Base-by-base conservation (phyloP, 148 eudicot genomes). In the Vaccinium darrowii region DNA sequence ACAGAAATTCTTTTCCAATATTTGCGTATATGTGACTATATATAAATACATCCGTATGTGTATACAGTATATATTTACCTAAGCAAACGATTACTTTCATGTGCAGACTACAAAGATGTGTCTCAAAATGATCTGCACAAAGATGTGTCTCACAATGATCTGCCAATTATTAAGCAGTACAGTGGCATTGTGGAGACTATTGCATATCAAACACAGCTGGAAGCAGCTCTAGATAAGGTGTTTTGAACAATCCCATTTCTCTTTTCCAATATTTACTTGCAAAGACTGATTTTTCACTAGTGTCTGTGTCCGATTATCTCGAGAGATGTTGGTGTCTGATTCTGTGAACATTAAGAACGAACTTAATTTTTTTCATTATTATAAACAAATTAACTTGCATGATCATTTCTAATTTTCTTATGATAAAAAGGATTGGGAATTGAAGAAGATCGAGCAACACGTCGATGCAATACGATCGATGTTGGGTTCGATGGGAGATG, bases 401-500 rank as follows among this genome's bases (percentile, higher is more conserved):
- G 36, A 71, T 23, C 23, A 60, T 39, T 6, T 52, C 9, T 52
- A 10, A 15, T 21, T 10, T 58, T 74, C 36, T 19, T 43, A 8
- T 39, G 18, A 71, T 30, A 3, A 4, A 72, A 85, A 81, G 87
- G 84, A n/a, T 21, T 51, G 53, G 7, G 6, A 79, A 25, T 43
- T 52, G 39, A 80, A 56, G 0, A 72, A 78, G 78, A 84, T 87
- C 0, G 58, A 58, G 86, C 81, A 58, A 13, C 75, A n/a, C 15
- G 73, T 88, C 5, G 84, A 71, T 1, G 60, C 78, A 3, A 79
- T 91, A 30, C 86, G 84, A 69, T 76, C 82, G 51, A 88, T 86
- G 87, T 81, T 91, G 51, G 33, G 76, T 5, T 86, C 89, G 1
- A 91, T 91, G 93, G 88, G 86, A 1, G 93, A 91, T 56, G 93